phyloP scores from a whole-genome alignment of 2,329 filamentous ascomycete genomes.

The Thielaviopsis ethacetica region DNA sequence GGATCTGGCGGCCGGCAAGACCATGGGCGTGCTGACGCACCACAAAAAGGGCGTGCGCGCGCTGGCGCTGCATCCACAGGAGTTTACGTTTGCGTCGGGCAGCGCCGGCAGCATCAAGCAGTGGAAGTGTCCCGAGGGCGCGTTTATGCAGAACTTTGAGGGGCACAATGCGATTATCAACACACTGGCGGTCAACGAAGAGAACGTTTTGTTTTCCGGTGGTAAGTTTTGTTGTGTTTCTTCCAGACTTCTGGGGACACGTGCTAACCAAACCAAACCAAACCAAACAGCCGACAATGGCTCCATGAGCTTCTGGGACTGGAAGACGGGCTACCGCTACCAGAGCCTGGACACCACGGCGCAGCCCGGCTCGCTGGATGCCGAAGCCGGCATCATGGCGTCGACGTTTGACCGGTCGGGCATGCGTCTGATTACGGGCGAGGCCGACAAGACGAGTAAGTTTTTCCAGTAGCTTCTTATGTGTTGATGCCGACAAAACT shows the following conservation, averaged over 20 bases:
- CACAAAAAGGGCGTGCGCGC: conserved; percentile 95
- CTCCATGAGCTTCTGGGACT: conserved; percentile 96
- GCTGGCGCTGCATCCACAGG: conserved; percentile 68
- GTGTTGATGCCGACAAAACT: conserved; percentile 15
- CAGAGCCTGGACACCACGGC: conserved; percentile 81
- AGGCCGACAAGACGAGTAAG: conserved; percentile 85
- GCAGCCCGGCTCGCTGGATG: conserved; percentile 84
- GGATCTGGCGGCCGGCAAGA: conserved; percentile 92
- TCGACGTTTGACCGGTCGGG: conserved; percentile 85
- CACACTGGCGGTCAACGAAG: conserved; percentile 78
- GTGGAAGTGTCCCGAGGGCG: conserved; percentile 96
- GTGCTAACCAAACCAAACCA: neutral
- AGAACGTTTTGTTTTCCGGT: conserved; percentile 88
- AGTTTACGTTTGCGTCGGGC: conserved; percentile 91
- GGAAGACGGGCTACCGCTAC: conserved; percentile 90
- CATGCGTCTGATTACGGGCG: conserved; percentile 76
- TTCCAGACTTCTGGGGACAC: neutral
- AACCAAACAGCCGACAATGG: conserved; percentile 58
- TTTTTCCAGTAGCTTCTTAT: conserved; percentile 9
- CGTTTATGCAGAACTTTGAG: conserved; percentile 98
- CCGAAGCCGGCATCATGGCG: conserved; percentile 88
- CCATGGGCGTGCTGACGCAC: conserved; percentile 89
- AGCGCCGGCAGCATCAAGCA: conserved; percentile 94
- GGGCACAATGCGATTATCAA: conserved; percentile 96
- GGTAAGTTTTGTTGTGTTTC: conserved; percentile 23